Conservation (phyloP, 1,139 yeast species). For the Pichia sp. region DNA sequence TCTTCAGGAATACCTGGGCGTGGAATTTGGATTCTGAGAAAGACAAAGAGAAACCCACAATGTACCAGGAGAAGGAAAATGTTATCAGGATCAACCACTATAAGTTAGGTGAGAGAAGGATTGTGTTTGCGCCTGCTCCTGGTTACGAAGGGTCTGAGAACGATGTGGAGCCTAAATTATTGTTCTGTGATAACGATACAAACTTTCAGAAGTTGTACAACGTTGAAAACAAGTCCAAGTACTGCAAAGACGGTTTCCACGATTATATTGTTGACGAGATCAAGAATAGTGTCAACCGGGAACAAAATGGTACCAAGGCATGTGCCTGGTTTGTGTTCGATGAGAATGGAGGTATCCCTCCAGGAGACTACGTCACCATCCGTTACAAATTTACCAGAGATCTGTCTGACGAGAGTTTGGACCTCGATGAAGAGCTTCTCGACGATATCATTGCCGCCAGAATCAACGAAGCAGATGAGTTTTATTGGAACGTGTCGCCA, state of each 20-base stretch:
- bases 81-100: conserved; percentile 61
- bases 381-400: conserved; percentile 58
- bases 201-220: conserved; percentile 65
- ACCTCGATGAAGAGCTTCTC: conserved; percentile 73
- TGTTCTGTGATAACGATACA: conserved; percentile 89
- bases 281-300: conserved; percentile 63
- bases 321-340: conserved; percentile 83
- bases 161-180: conserved; percentile 69
- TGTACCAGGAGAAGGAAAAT: conserved; percentile 36
- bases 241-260: conserved; percentile 88
- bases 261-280: conserved; percentile 67
- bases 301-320: conserved; percentile 64
- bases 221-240: conserved; percentile 54
- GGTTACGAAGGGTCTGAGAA: conserved; percentile 55
- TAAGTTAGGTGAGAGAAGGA: conserved; percentile 66
- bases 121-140: conserved; percentile 86
- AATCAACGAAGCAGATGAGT: conserved; percentile 88
- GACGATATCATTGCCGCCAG: conserved; percentile 72
- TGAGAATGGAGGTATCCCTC: conserved; percentile 70
- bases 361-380: conserved; percentile 85
- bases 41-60: conserved; percentile 47
- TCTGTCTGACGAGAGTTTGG: conserved; percentile 37
- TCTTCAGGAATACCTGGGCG: conserved; percentile 89
- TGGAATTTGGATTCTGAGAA: conserved; percentile 62
- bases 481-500: conserved; percentile 88